Evolutionary conservation across 2,329 filamentous ascomycete genomes (phyloP).

Genomic region (Orbilia oligospora): DNA sequence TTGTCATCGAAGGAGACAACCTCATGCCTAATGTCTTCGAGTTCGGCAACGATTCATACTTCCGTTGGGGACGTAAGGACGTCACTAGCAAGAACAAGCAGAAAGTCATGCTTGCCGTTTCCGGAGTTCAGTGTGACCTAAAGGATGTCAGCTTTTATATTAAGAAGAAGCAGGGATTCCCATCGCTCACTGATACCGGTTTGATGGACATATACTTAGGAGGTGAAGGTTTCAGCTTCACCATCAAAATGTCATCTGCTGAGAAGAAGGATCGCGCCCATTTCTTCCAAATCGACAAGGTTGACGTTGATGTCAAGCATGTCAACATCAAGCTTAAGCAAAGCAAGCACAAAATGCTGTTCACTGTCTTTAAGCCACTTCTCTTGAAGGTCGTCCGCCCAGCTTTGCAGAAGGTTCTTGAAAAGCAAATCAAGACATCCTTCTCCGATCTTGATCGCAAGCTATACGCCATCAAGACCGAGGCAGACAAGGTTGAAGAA

Average conservation of each 20-base stretch:
- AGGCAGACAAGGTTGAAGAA: conserved; percentile 80
- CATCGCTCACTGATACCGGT: conserved; percentile 86
- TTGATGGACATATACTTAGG: conserved; percentile 89
- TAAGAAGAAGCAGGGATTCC: conserved; percentile 95
- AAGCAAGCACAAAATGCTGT: conserved; percentile 94
- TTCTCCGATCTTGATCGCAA: conserved; percentile 78
- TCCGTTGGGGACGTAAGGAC: conserved; percentile 93
- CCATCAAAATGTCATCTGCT: conserved; percentile 86
- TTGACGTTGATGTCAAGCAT: conserved; percentile 84
- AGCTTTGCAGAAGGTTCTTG: conserved; percentile 85
- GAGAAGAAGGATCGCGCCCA: conserved; percentile 81
- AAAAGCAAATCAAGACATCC: conserved; percentile 88
- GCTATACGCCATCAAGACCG: conserved; percentile 80
- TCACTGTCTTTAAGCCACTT: conserved; percentile 87
- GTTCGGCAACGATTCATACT: conserved; percentile 91
- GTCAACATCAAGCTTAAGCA: conserved; percentile 91
- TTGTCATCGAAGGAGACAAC: conserved; percentile 96
- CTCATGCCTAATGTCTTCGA: conserved; percentile 93
- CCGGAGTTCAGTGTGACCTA: conserved; percentile 93
- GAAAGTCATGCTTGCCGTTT: conserved; percentile 85
- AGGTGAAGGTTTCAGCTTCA: conserved; percentile 90
- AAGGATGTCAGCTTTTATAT: conserved; percentile 91
- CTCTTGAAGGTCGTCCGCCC: conserved; percentile 87
- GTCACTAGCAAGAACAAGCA: conserved; percentile 85
- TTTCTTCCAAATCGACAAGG: conserved; percentile 95